Conservation (phyloP, 371 early-diverging fungal genomes). For the Mortierella sp. region DNA sequence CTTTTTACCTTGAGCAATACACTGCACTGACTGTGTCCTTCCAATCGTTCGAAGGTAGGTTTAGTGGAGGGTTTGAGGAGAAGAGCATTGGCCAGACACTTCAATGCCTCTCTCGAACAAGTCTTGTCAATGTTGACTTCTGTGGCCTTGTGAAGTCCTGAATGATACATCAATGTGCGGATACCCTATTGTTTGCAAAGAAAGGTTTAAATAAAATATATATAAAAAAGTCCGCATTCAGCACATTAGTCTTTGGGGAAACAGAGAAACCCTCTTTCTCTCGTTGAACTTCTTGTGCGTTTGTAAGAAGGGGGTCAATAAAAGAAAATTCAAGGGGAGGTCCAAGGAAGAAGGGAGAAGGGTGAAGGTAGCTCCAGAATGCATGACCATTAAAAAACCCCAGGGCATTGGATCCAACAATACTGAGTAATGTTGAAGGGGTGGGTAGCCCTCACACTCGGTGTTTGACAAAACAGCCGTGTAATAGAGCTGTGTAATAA, state of each 20-base stretch:
- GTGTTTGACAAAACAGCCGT: no score
- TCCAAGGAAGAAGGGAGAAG: not conserved
- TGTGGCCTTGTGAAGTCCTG: slow-evolving; percentile 35
- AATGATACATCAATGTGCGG: slow-evolving; percentile 44
- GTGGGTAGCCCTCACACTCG: no score
- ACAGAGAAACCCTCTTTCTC: not conserved
- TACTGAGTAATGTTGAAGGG: no score
- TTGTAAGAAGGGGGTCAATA: not conserved
- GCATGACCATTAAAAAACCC: not conserved
- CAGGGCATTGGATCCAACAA: no score
- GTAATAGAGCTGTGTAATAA: no score
- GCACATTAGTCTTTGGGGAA: not conserved
- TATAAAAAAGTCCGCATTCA: not conserved
- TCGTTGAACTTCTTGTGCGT: not conserved
- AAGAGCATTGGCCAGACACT: slow-evolving; percentile 72
- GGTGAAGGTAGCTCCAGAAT: no score
- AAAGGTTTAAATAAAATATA: not conserved
- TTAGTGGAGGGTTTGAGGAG: slow-evolving; percentile 63
- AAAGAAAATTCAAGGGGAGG: slow-evolving; percentile 16
- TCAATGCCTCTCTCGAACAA: slow-evolving; percentile 65
- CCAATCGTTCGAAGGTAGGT: slow-evolving; percentile 60
- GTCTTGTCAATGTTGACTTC: slow-evolving; percentile 26
- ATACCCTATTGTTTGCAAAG: slow-evolving; percentile 30
- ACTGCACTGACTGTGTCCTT: slow-evolving; percentile 58
- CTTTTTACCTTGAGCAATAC: slow-evolving; percentile 48